Base-by-base conservation (phyloP, 1,139 yeast species). In the Candida neerlandica region DNA sequence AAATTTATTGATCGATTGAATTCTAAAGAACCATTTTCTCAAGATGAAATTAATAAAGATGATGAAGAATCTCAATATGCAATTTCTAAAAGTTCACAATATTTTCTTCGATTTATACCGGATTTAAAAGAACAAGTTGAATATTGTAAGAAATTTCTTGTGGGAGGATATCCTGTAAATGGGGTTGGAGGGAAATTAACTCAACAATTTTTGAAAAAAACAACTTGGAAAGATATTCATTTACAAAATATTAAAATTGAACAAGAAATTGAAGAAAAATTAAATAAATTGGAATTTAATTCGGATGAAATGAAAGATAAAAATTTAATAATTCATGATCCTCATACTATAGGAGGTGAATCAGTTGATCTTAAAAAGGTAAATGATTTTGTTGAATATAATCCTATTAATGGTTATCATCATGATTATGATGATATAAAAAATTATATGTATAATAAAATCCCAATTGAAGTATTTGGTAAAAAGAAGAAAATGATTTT, bases 71-170 rank as follows among this genome's bases (percentile, higher is more conserved):
- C 43, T 2, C 66, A 73, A 43, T 76, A 74, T 55, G 71, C 70
- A 9, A 65, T 76, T 6, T 71, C 78, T 4, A 66, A 64, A 46
- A 63, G 69, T 50, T 57, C 66, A 23, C 79, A 72, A 55, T 76
- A 70, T 55, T 75, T 70, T 49, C 58, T 76, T 46, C 56, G 80
- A 44, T 76, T 72, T 51, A 63, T 76, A 4, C 80, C 81, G 2
- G 71, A 74, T 56, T 58, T 73, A 41, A 62, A 64, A 44, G 64
- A 66, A 19, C 69, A 68, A 45, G 54, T 72, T 21, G 56, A 58
- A n/a, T 64, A 65, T 47, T 67, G 61, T 51, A 66, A 68, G 53
- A 30, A 34, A 21, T 48, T 47, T 18, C 63, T 60, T 38, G 57
- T 60, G 18, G 67, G 62, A 19, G 57, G 62, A 7, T 63, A 59